Evolutionary conservation across 129 eudicot genomes (phyloP), one percentile per base, ranked within the genome.

Genomic region (Ambrosia artemisiifolia): DNA sequence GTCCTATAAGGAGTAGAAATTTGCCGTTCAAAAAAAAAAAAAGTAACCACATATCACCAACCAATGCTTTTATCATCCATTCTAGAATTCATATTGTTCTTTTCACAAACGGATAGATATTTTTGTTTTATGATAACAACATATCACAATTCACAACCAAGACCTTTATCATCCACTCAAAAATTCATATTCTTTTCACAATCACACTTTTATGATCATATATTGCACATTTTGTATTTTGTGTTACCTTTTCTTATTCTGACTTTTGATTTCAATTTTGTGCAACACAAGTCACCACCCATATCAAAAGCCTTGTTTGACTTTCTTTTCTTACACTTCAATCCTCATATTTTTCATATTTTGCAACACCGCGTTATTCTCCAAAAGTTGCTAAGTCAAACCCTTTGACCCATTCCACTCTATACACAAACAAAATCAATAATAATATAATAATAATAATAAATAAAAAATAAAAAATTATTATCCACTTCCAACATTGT

Each of bases 371-470:
- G 72, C 65, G 78, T 74, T 63, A 7, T 34, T 74, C 24, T 55
- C 75, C 3, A 10, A 20, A 42, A n/a, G 18, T 70, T 12, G 50
- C 67, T 6, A 56, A 11, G 59, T 75, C 68, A 63, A 61, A 78
- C 16, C 75, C 48, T 55, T 70, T 78, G 78, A 72, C 83, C 55
- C n/a, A 0, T 5, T 64, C 78, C 64, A 38, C 49, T 6, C 14
- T 0, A 9, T 46, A 54, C 28, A 24, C 28, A 24, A 24, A 24
- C 28, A 24, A 24, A 24, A 24, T 24, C 1, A 24, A 24, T 24
- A 24, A 24, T 24, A 24, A n/a, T n/a, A n/a, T n/a, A n/a, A 24
- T 24, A 24, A 24, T 24, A 24, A 24, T 24, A 24, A 24, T 24
- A 24, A 24, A 0, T 0, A 24, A 0, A 24, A 24, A 24, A 24